These are phyloP conservation scores for Dillenia turbinata DNA, from an alignment of 164 flowering plant species.

Conservation along the genomic window DNA sequence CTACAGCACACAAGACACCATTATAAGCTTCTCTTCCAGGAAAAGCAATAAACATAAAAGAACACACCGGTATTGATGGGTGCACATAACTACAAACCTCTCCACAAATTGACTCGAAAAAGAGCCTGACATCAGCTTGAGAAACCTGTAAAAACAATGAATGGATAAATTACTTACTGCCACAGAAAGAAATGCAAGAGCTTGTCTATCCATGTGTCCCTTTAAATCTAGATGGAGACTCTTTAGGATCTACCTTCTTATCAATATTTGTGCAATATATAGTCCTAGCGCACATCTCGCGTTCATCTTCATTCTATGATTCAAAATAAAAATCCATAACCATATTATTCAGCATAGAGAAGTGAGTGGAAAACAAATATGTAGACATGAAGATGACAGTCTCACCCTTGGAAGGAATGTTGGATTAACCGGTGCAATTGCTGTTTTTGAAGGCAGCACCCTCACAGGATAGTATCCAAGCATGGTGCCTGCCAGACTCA, in stretches of 20 bases:
- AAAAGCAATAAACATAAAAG: background rate
- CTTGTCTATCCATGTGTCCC: too few relatives aligned
- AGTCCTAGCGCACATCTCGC: constrained; percentile 87
- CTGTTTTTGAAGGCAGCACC: constrained; percentile 84
- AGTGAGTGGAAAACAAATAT: background rate
- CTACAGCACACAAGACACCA: constrained; percentile 25
- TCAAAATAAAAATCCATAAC: constrained; percentile 6
- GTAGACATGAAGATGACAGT: background rate
- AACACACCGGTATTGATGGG: background rate
- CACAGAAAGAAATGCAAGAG: too few relatives aligned
- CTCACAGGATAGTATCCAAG: constrained; percentile 78
- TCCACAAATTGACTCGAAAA: constrained; percentile 77
- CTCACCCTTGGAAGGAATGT: constrained; percentile 77
- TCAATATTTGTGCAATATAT: constrained; percentile 86
- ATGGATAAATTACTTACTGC: background rate
- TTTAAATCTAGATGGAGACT: background rate
- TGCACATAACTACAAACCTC: constrained; percentile 43
- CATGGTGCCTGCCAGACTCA: constrained; percentile 70
- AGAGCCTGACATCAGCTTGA: constrained; percentile 71
- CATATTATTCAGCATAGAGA: background rate
- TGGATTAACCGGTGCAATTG: constrained; percentile 89
- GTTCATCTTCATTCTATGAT: constrained; percentile 70
- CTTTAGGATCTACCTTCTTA: constrained; percentile 51
- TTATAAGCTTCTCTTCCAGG: background rate
- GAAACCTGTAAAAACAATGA: constrained; percentile 40